Base-by-base conservation (phyloP, 2,329 filamentous ascomycete species). In the Golovinomyces cichoracearum region DNA sequence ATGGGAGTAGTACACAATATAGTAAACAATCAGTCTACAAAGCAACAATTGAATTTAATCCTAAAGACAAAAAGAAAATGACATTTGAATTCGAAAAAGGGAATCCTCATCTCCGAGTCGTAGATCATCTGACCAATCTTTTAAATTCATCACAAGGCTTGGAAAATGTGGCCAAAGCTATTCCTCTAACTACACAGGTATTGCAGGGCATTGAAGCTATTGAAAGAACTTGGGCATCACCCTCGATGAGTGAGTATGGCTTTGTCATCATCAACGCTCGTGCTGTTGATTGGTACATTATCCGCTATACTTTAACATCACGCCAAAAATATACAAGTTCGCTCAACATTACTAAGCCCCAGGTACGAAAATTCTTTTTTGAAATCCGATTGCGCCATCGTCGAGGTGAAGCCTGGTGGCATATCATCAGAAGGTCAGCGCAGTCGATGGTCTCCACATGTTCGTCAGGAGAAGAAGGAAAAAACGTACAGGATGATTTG, bases 31-130 rank as follows among this genome's bases (percentile, higher is more conserved):
- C 50, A 19, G 17, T 40, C 21, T 72, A 72, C 68, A 67, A 64
- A 51, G 74, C 77, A 2, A 66, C 66, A 2, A 64, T 83, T 38
- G 69, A 75, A 52, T 72, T 83, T 27, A 65, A 66, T 19, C 63
- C 63, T 9, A 63, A 66, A 17, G 62, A 68, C 17, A 3, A 60
- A 65, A 23, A 48, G 35, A 2, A 15, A 12, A 73, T 82, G 53
- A 65, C 65, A 15, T 64, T 90, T 25, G 63, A 66, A 23, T 65
- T 88, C 19, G 69, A 77, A 37, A 64, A 65, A 13, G 68, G 66
- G 12, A 83, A 81, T 55, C 80, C 81, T 1, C 80, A 85, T 57
- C 64, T 78, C 41, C 71, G 76, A 17, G 68, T 80, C 12, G 63
- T 69, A 19, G 73, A 77, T 53, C 64, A 72, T 41, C 65, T 84